Conservation (phyloP, 2,329 filamentous ascomycete genomes). For the Cladophialophora carrionii region DNA sequence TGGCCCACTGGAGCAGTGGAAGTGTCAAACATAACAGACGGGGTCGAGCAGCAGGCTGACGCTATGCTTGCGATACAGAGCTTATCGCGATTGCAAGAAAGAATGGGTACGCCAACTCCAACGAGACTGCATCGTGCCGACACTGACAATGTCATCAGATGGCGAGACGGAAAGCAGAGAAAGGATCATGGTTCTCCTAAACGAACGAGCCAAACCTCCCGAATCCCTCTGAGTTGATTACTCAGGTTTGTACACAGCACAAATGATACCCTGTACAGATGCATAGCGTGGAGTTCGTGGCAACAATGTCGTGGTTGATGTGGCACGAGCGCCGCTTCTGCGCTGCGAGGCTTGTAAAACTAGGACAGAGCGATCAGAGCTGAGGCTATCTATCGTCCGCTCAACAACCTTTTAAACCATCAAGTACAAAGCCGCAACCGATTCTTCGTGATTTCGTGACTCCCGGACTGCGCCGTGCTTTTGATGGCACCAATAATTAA, state of each 20-base stretch:
- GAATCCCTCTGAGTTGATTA: not conserved
- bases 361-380: not conserved
- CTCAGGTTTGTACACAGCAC: conserved; percentile 13
- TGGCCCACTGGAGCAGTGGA: not conserved
- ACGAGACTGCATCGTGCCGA: not conserved
- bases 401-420: not conserved
- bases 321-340: not conserved
- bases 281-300: conserved; percentile 21
- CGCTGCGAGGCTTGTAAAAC: conserved; percentile 1
- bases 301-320: not conserved
- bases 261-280: conserved; percentile 14
- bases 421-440: not conserved
- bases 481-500: not conserved
- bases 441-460: not conserved
- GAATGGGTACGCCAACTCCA: conserved; percentile 72
- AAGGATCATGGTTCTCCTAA: conserved; percentile 19
- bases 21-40: not conserved
- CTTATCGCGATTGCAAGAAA: conserved; percentile 93
- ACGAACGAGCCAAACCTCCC: conserved; percentile 8
- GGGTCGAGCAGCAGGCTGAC: conserved; percentile 8
- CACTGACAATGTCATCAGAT: conserved; percentile 21
- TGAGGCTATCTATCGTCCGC: not conserved
- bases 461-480: not conserved
- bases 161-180: conserved; percentile 31
- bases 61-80: conserved; percentile 56